These are phyloP conservation scores for Tremellales sp. DNA, from an alignment of 1,284 basidiomycete genomes.

Conservation along the genomic window DNA sequence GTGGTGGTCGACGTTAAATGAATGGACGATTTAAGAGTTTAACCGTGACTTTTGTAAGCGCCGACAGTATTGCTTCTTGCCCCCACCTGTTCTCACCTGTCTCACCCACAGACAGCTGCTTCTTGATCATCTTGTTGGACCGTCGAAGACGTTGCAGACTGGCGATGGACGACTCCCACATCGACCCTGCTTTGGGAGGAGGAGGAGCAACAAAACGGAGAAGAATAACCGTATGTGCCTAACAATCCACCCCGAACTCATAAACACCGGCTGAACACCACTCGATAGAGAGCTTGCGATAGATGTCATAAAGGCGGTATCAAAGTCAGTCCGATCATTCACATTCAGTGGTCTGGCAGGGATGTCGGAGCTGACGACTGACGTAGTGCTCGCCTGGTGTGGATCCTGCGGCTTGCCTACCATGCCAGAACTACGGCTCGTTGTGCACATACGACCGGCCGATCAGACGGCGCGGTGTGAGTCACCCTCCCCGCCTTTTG, in stretches of 20 bases:
- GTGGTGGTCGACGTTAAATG: too few species aligned
- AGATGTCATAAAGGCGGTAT: slow-evolving; percentile 43
- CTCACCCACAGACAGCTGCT: not conserved
- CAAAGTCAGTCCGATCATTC: slow-evolving; percentile 22
- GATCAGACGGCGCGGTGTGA: slow-evolving; percentile 41
- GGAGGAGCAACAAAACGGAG: not conserved
- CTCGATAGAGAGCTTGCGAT: slow-evolving; percentile 46
- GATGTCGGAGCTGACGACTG: not conserved
- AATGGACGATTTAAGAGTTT: not conserved
- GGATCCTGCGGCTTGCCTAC: slow-evolving; percentile 26
- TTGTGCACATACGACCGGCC: slow-evolving; percentile 44
- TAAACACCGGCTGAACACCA: not conserved
- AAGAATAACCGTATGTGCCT: not conserved
- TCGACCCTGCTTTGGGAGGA: not conserved
- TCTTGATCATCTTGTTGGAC: not conserved
- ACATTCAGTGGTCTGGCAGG: not conserved
- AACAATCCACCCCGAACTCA: not conserved
- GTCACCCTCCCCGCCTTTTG: slow-evolving; percentile 8
- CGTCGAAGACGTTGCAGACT: not conserved
- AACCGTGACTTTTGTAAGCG: not conserved
- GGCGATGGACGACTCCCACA: not conserved
- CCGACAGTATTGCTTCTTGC: not conserved
- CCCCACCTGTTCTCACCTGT: not conserved
- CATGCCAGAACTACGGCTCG: slow-evolving; percentile 37
- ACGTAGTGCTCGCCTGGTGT: slow-evolving; percentile 32